Evolutionary conservation across 1,139 yeast species (phyloP).

Genomic region (Taphrina flavorubra): DNA sequence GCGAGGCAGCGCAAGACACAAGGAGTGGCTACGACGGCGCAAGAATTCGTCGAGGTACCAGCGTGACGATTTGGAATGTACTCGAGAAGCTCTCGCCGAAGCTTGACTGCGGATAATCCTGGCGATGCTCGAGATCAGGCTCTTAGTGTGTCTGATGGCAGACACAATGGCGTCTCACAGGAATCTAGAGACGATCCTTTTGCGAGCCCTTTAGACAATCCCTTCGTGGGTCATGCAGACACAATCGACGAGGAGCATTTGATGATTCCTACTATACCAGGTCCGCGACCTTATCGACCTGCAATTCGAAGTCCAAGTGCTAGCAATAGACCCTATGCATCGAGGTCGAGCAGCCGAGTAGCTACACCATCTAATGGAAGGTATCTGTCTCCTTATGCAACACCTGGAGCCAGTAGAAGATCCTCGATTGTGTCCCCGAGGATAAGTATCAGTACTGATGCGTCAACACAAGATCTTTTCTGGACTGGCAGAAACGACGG

Average conservation of each 20-base stretch:
- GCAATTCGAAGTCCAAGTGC: background rate
- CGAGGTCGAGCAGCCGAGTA: constrained; percentile 13
- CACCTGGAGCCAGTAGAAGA: constrained; percentile 25
- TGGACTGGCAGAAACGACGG: constrained; percentile 25
- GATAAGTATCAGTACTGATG: constrained; percentile 4
- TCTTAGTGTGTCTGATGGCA: background rate
- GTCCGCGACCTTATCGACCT: constrained; percentile 5
- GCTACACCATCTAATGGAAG: constrained; percentile 23
- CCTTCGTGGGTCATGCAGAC: constrained; percentile 12
- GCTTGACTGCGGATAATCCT: background rate
- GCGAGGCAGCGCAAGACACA: too few species aligned
- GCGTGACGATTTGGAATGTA: background rate
- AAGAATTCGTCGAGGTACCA: too few species aligned
- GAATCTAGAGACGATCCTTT: constrained; percentile 15
- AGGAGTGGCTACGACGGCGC: too few species aligned
- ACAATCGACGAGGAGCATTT: background rate
- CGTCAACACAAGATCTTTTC: constrained; percentile 23
- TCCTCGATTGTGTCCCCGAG: constrained; percentile 21
- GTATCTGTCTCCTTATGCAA: constrained; percentile 27
- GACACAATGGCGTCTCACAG: background rate
- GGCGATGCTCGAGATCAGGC: background rate
- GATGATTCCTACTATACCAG: constrained; percentile 23
- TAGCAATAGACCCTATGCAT: background rate
- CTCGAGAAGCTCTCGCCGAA: background rate
- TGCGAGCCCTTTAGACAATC: constrained; percentile 21